Evolutionary conservation across 2,329 filamentous ascomycete species (phyloP).

Genomic region (Thermomyces lanuginosus): DNA sequence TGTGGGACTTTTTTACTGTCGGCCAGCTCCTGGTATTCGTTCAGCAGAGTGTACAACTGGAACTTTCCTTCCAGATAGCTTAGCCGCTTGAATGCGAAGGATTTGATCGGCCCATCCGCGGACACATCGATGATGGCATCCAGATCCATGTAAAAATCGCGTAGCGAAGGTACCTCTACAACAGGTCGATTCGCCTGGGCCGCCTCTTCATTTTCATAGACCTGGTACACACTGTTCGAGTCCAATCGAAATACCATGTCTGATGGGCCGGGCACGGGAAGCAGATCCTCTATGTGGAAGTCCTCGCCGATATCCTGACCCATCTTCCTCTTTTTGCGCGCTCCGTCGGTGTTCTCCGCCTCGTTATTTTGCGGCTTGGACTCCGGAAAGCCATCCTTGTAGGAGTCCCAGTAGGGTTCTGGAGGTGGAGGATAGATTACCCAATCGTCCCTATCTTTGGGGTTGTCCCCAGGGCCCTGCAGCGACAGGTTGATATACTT

Average conservation of each 20-base stretch:
- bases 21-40: slow-evolving; percentile 94
- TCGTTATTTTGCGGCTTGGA: slow-evolving; percentile 3
- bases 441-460: slow-evolving; percentile 70
- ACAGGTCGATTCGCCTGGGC: slow-evolving; percentile 50
- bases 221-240: slow-evolving; percentile 74
- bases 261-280: slow-evolving; percentile 55
- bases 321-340: slow-evolving; percentile 56
- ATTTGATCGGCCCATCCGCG: slow-evolving; percentile 90
- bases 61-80: slow-evolving; percentile 96
- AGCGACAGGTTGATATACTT: slow-evolving; percentile 78
- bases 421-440: slow-evolving; percentile 81
- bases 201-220: slow-evolving; percentile 56
- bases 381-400: slow-evolving; percentile 26
- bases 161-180: slow-evolving; percentile 72
- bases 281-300: slow-evolving; percentile 63
- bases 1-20: slow-evolving; percentile 97
- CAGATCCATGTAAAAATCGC: slow-evolving; percentile 91
- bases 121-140: slow-evolving; percentile 77
- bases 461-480: slow-evolving; percentile 70
- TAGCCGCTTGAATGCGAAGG: slow-evolving; percentile 83
- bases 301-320: slow-evolving; percentile 85
- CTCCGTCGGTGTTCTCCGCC: slow-evolving; percentile 11
- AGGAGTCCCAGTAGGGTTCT: slow-evolving; percentile 71
- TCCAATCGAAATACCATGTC: slow-evolving; percentile 67
- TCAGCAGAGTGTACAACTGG: slow-evolving; percentile 80